Conservation (phyloP, 2,329 filamentous ascomycete genomes). For the Aciculosporium take region DNA sequence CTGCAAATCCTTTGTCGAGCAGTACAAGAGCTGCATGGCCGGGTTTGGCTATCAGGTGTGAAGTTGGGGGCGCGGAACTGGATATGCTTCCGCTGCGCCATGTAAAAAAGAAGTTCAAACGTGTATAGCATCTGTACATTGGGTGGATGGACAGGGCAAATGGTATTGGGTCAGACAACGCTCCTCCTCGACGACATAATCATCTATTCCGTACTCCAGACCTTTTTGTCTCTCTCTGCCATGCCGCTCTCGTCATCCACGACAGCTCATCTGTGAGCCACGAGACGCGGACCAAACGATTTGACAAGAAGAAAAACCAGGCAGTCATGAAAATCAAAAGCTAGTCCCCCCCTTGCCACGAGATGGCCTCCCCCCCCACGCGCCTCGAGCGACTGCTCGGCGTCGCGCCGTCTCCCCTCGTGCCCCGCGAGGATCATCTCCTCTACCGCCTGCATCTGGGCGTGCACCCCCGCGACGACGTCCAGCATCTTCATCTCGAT, state of each 20-base stretch:
- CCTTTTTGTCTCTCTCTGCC: not conserved
- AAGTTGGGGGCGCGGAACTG: constrained; percentile 1
- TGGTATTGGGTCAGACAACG: constrained; percentile 1
- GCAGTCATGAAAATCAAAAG: not conserved
- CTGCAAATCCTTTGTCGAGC: constrained; percentile 67
- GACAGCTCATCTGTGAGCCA: too few relatives aligned
- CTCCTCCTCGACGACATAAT: not conserved
- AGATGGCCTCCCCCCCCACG: not conserved
- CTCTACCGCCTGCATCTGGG: constrained; percentile 13
- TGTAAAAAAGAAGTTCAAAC: constrained; percentile 9
- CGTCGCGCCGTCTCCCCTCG: constrained; percentile 14
- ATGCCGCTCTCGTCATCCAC: not conserved
- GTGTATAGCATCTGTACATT: constrained; percentile 12
- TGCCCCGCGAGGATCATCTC: constrained; percentile 18
- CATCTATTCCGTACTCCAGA: not conserved
- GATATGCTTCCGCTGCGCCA: not conserved
- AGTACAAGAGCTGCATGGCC: constrained; percentile 85
- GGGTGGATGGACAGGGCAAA: constrained; percentile 5
- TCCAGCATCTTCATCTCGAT: constrained; percentile 17
- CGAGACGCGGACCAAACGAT: too few relatives aligned
- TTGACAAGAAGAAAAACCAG: not conserved
- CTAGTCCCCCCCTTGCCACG: not conserved
- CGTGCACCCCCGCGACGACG: constrained; percentile 11
- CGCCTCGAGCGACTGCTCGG: constrained; percentile 7
- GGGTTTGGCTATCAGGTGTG: constrained; percentile 75